phyloP scores from a whole-genome alignment of 2,329 filamentous ascomycete genomes.

The Venturia oleaginea region DNA sequence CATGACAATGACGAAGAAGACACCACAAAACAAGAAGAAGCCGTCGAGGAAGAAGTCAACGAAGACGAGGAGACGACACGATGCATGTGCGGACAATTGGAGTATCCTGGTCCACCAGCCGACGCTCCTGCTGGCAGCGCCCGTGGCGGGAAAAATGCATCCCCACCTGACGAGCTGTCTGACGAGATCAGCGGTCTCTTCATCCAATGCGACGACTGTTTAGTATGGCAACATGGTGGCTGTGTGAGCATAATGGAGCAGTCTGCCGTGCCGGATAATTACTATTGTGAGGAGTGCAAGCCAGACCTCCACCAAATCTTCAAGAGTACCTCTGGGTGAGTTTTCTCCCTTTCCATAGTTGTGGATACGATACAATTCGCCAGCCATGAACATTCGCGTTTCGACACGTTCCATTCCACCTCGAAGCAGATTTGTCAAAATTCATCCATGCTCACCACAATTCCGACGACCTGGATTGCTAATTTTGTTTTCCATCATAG shows the following conservation, averaged over 20 bases:
- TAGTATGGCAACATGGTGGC: constrained; percentile 97
- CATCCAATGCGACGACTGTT: constrained; percentile 95
- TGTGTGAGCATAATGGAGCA: constrained; percentile 97
- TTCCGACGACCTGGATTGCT: background rate
- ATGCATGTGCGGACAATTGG: constrained; percentile 88
- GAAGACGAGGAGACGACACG: constrained; percentile 71
- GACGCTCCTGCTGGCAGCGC: constrained; percentile 26
- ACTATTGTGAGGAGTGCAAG: constrained; percentile 93
- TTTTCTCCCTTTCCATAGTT: constrained; percentile 22
- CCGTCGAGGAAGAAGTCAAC: constrained; percentile 56
- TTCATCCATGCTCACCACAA: background rate
- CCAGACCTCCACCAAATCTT: constrained; percentile 84
- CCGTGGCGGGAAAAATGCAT: constrained; percentile 1
- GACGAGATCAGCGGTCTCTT: constrained; percentile 92
- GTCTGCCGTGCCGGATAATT: constrained; percentile 86
- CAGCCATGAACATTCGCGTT: constrained; percentile 18
- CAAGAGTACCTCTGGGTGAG: constrained; percentile 77
- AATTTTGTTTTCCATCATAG: constrained; percentile 30
- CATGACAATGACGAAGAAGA: constrained; percentile 46
- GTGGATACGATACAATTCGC: constrained; percentile 18
- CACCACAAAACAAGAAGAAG: constrained; percentile 49
- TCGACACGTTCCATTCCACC: background rate
- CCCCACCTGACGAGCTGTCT: constrained; percentile 42
- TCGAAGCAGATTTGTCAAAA: constrained; percentile 6
- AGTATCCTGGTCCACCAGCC: constrained; percentile 73